A percentile compares a stretch with the other conserved stretches of the same genome.
phyloP scores from a whole-genome alignment of 2,329 filamentous ascomycete species.

The Fusarium setosum region DNA sequence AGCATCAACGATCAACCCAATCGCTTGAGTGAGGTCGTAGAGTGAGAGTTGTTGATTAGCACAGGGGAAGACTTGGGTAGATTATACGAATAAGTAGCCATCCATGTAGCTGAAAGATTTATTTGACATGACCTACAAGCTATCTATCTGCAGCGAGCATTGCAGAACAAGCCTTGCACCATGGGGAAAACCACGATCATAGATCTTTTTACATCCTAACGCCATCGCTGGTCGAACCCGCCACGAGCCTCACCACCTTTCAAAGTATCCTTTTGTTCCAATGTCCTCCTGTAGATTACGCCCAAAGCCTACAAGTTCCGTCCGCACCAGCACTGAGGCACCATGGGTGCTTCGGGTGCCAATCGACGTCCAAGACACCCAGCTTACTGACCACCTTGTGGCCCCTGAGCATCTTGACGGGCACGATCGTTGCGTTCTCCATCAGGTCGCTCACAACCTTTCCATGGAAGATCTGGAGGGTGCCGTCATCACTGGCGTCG shows the following conservation, averaged over 20 bases:
- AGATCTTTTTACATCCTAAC: constrained; percentile 31
- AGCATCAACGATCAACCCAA: no score
- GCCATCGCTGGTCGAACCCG: constrained; percentile 35
- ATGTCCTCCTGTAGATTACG: constrained; percentile 12
- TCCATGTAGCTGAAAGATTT: no score
- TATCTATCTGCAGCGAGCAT: no score
- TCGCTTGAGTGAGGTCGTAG: no score
- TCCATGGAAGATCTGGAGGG: constrained; percentile 95
- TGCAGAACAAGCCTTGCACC: neutral
- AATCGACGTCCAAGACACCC: constrained; percentile 93
- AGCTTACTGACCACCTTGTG: constrained; percentile 88
- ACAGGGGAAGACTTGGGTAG: no score
- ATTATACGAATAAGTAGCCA: no score
- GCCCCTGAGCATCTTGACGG: constrained; percentile 91
- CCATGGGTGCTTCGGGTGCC: constrained; percentile 96
- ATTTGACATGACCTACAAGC: no score
- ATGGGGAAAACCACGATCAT: neutral
- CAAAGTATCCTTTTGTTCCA: neutral
- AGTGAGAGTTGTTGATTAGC: no score
- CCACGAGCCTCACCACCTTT: constrained; percentile 9
- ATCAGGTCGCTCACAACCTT: constrained; percentile 95
- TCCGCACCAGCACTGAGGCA: constrained; percentile 94
- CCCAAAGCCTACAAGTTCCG: constrained; percentile 92
- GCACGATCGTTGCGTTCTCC: constrained; percentile 96
- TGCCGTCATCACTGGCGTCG: constrained; percentile 94